Percentiles rank a stretch among this genome's conserved stretches.
Evolutionary conservation across 305 asterid genomes (phyloP).

Genomic region (Vinca major): DNA sequence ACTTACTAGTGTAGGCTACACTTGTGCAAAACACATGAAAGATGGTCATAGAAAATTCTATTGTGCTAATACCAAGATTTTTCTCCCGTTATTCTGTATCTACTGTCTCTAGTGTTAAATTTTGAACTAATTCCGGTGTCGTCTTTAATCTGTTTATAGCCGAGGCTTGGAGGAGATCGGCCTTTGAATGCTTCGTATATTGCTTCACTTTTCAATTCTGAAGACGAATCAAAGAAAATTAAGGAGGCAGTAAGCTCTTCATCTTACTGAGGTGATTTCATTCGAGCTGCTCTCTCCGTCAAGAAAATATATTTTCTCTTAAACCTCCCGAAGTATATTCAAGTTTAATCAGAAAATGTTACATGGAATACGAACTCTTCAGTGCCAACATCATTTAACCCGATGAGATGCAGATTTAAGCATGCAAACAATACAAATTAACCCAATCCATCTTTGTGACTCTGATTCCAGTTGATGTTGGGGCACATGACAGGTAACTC

Average conservation of each 20-base stretch:
- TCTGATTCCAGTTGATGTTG: slow-evolving; percentile 8
- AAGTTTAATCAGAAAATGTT: not conserved
- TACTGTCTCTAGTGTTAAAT: not conserved
- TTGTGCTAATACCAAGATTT: not conserved
- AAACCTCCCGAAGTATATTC: not conserved
- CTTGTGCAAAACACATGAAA: not conserved
- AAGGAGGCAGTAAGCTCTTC: slow-evolving; percentile 71
- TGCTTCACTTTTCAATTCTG: slow-evolving; percentile 66
- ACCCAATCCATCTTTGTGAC: not conserved
- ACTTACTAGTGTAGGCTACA: not conserved
- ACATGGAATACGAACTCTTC: not conserved
- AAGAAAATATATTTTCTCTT: slow-evolving; percentile 28
- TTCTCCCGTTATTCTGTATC: not conserved
- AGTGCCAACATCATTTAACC: not conserved
- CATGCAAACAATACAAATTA: not conserved
- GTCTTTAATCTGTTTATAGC: slow-evolving; percentile 33
- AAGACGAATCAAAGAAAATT: slow-evolving; percentile 57
- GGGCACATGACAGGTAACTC: slow-evolving; percentile 56
- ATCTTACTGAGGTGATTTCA: slow-evolving; percentile 62
- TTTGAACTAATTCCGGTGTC: not conserved
- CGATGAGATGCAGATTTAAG: not conserved
- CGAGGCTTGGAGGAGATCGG: slow-evolving; percentile 75
- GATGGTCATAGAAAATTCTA: not conserved
- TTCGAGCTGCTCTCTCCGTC: slow-evolving; percentile 83
- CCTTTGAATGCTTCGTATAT: slow-evolving; percentile 82